Conservation (phyloP, 2,329 filamentous ascomycete genomes). For the Rhexocercosporidium sp. region DNA sequence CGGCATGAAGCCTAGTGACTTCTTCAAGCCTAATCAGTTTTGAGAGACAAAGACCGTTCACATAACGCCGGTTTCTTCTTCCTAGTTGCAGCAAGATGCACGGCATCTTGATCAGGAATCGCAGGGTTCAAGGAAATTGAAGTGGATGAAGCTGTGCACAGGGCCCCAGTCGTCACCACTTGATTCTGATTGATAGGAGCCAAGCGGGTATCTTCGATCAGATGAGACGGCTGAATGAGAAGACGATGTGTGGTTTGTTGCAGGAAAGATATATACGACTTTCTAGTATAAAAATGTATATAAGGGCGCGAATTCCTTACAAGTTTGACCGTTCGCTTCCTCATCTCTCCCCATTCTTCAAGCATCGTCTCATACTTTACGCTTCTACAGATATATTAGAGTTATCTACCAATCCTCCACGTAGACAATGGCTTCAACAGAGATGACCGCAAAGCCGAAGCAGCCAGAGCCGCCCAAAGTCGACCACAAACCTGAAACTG, state of each 20-base stretch:
- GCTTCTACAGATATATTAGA: not conserved
- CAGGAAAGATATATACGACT: too few relatives aligned
- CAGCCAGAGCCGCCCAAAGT: not conserved
- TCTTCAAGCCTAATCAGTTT: slow-evolving; percentile 9
- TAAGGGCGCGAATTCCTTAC: slow-evolving; percentile 6
- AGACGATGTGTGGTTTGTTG: too few relatives aligned
- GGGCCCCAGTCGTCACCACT: not conserved
- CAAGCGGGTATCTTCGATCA: too few relatives aligned
- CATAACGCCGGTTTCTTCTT: slow-evolving; percentile 9
- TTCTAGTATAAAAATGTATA: too few relatives aligned
- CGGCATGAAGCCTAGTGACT: slow-evolving; percentile 5
- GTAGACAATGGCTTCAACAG: slow-evolving; percentile 1
- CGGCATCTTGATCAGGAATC: too few relatives aligned
- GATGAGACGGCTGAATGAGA: too few relatives aligned
- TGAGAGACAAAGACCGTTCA: slow-evolving; percentile 1
- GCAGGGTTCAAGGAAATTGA: too few relatives aligned
- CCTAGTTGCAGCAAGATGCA: too few relatives aligned
- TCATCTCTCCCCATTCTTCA: slow-evolving; percentile 11
- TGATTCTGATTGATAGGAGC: too few relatives aligned
- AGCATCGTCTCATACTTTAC: not conserved
- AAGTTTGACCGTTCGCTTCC: slow-evolving; percentile 10
- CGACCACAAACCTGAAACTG: not conserved
- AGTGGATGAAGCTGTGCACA: not conserved
- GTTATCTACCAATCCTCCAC: not conserved
- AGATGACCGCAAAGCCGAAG: too few relatives aligned